Base-by-base conservation (phyloP, 202 grass and related monocot genomes). In the Digitaria exilis region DNA sequence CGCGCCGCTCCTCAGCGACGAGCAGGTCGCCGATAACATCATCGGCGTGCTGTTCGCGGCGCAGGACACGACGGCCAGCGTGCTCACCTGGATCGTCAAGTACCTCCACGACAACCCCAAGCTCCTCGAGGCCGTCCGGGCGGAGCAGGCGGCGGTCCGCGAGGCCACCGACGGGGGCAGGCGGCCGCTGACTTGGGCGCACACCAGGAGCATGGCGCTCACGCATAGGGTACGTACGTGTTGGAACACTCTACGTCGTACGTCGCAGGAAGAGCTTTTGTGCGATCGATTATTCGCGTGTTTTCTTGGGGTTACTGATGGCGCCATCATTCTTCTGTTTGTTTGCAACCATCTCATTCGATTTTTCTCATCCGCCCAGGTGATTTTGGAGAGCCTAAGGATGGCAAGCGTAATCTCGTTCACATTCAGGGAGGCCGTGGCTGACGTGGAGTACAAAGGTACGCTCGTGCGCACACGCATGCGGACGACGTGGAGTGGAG, bases 381-480 rank as follows among this genome's bases (percentile, higher is more conserved):
- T 94, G 21, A 89, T 94, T 84, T 82, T 91, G 84, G 92, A 94
- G 80, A 94, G 83, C 76, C 82, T 94, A 82, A 86, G 92, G 70
- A 89, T 91, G 89, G 86, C 92, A 8, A 91, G 89, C 60, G 84
- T 94, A 73, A 89, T 94, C 65, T 94, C 92, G 0, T 94, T 91
- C 92, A 89, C 92, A 0, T 94, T 94, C 67, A 87, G 92, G 51
- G 92, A 94, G 76, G 89, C 92, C 34, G 89, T 94, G 63, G 89
- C 69, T 55, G 89, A 91, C 78, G 92, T 94, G 73, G 92, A 91
- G 66, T 94, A 94, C 80, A 85, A 89, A 91, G 91, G 91, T 91
- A 71, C 24, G 69, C 66, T 81, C 58, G 54, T 24, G 78, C 54
- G 8, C 39, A 46, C 32, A 21, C 6, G 17, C 56, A 52, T 21